These are phyloP conservation scores for Piper longum DNA, from an alignment of 164 flowering plant species.

Conservation along the genomic window DNA sequence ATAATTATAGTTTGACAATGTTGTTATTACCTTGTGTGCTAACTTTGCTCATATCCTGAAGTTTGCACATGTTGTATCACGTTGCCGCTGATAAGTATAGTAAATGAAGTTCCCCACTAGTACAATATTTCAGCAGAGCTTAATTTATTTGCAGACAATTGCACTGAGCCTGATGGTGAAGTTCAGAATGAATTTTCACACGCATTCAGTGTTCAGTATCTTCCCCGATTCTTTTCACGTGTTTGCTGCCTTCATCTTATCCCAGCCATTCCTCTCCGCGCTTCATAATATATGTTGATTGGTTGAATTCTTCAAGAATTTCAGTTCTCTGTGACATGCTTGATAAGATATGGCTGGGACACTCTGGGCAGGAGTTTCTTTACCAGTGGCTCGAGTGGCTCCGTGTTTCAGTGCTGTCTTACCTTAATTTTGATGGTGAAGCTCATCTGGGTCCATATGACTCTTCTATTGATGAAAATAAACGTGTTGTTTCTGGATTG, in stretches of 20 bases:
- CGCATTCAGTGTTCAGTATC: slow-evolving; percentile 54
- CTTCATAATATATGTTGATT: slow-evolving; percentile 51
- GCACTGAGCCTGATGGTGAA: slow-evolving; percentile 3
- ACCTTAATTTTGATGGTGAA: slow-evolving; percentile 47
- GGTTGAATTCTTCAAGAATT: slow-evolving; percentile 54
- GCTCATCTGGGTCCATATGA: slow-evolving; percentile 51
- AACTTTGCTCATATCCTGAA: neutral
- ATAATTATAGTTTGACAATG: no score
- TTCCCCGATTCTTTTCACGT: slow-evolving; percentile 65
- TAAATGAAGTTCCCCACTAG: slow-evolving; percentile 39
- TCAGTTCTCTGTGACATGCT: slow-evolving; percentile 52
- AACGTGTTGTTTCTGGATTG: slow-evolving; percentile 53
- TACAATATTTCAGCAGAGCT: slow-evolving; percentile 37
- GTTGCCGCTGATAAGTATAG: slow-evolving; percentile 45
- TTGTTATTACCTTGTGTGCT: neutral
- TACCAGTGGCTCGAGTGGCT: slow-evolving; percentile 89
- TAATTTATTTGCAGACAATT: slow-evolving; percentile 15
- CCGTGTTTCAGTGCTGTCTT: slow-evolving; percentile 44
- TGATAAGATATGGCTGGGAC: slow-evolving; percentile 62
- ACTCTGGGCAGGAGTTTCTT: slow-evolving; percentile 44
- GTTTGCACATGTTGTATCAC: no score
- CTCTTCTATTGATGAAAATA: slow-evolving; percentile 25
- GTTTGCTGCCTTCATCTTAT: slow-evolving; percentile 66
- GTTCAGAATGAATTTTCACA: slow-evolving; percentile 35
- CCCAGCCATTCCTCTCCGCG: slow-evolving; percentile 67